A percentile compares a stretch with the other conserved stretches of the same genome.
These are phyloP conservation scores for Penicillium sp. DNA, from an alignment of 2,329 filamentous ascomycete genomes.

Conservation along the genomic window DNA sequence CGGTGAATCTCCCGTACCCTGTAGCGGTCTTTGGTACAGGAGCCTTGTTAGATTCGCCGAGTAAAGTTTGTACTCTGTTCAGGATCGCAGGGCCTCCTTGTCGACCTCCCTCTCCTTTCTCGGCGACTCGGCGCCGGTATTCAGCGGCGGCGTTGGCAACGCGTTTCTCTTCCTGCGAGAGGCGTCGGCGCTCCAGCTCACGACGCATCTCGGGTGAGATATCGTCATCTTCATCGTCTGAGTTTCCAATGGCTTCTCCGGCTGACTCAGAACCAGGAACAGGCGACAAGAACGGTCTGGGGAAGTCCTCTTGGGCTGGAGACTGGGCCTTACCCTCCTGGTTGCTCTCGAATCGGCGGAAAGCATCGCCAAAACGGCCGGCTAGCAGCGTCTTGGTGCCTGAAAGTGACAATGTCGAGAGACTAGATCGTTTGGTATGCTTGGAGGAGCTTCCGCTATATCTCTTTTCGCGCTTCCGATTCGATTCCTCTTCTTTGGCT, in stretches of 20 bases:
- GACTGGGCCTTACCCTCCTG: conserved; percentile 39
- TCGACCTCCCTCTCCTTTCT: conserved; percentile 59
- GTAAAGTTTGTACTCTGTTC: conserved; percentile 82
- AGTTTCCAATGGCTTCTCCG: conserved; percentile 69
- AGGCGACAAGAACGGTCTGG: conserved; percentile 57
- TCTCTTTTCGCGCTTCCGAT: conserved; percentile 60
- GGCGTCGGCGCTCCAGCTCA: conserved; percentile 80
- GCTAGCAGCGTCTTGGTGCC: conserved; percentile 82
- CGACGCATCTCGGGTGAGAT: conserved; percentile 86
- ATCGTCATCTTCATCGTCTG: conserved; percentile 69
- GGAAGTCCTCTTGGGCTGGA: conserved; percentile 50
- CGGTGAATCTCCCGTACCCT: conserved; percentile 88
- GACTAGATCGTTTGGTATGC: conserved; percentile 73
- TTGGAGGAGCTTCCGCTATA: conserved; percentile 62
- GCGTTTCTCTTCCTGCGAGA: conserved; percentile 86
- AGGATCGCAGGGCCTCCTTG: conserved; percentile 81
- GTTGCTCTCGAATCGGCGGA: conserved; percentile 81
- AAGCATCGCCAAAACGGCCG: conserved; percentile 90
- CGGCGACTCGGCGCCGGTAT: conserved; percentile 76
- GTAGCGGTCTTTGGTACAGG: conserved; percentile 73
- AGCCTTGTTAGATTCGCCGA: conserved; percentile 74
- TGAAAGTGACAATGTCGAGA: conserved; percentile 70
- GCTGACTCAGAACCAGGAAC: conserved; percentile 74
- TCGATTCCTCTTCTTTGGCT: conserved; percentile 70
- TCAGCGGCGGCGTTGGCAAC: conserved; percentile 89